phyloP scores from a whole-genome alignment of 2,329 filamentous ascomycete species.

The Botrytis deweyae region DNA sequence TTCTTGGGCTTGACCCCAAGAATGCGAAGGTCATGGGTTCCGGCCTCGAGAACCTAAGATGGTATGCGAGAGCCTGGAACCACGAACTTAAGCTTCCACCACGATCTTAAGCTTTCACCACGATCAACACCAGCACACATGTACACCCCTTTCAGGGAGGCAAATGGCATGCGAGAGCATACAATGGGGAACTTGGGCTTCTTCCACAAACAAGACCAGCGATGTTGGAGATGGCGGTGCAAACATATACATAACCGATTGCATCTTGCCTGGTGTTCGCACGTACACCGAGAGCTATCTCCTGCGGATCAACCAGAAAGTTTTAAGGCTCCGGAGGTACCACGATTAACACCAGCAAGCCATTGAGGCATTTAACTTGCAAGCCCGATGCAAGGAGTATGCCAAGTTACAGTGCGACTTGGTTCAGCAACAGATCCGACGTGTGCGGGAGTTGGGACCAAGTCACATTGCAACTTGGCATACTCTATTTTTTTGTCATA shows the following conservation, averaged over 20 bases:
- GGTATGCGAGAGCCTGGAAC: neutral
- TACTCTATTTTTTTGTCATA: neutral
- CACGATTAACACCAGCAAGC: neutral
- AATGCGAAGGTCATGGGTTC: neutral
- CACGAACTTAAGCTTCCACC: no score
- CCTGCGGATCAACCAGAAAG: constrained; percentile 31
- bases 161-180: neutral
- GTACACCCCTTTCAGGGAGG: neutral
- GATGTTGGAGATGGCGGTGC: neutral
- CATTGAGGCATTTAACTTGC: neutral
- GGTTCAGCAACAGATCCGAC: constrained; percentile 59
- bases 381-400: constrained; percentile 46
- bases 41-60: neutral
- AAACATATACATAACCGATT: constrained; percentile 27
- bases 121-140: neutral
- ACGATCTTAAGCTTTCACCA: neutral
- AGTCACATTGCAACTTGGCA: neutral
- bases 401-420: constrained; percentile 62
- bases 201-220: neutral
- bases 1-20: neutral
- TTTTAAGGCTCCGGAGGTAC: constrained; percentile 24
- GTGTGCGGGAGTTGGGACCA: constrained; percentile 48
- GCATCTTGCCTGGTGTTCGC: constrained; percentile 25
- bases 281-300: constrained; percentile 32
- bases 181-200: neutral